Conservation (phyloP, 257 asterid species). For the Solanum sejunctum region DNA sequence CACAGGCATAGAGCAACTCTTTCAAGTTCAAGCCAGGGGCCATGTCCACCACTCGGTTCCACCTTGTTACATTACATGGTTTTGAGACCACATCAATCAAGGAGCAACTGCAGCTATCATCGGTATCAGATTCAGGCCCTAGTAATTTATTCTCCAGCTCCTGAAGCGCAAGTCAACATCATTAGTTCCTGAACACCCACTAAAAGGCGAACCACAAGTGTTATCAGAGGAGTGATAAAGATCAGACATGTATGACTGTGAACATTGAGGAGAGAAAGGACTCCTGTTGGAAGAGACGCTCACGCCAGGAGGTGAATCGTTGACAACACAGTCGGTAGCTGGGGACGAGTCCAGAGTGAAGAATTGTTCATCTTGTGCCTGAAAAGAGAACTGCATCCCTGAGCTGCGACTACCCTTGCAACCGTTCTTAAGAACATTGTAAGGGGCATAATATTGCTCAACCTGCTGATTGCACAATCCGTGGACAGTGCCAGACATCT, state of each 20-base stretch:
- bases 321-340: slow-evolving; percentile 17
- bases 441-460: slow-evolving; percentile 27
- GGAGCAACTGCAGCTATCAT: slow-evolving; percentile 42
- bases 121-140: slow-evolving; percentile 70
- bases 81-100: slow-evolving; percentile 26
- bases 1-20: slow-evolving; percentile 53
- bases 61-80: slow-evolving; percentile 32
- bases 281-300: slow-evolving; percentile 55
- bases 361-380: slow-evolving; percentile 38
- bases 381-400: slow-evolving; percentile 42
- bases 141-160: slow-evolving; percentile 55
- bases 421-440: slow-evolving; percentile 37
- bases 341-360: slow-evolving; percentile 83
- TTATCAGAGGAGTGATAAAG: slow-evolving; percentile 40
- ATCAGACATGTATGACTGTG: slow-evolving; percentile 64
- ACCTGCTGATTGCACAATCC: slow-evolving; percentile 33
- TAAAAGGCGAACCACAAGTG: slow-evolving; percentile 60
- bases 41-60: slow-evolving; percentile 49
- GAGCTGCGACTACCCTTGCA: slow-evolving; percentile 29
- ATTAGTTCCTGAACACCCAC: slow-evolving; percentile 70
- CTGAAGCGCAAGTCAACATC: slow-evolving; percentile 52
- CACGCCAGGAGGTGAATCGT: slow-evolving; percentile 57
- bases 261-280: slow-evolving; percentile 71
- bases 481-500: slow-evolving; percentile 29
- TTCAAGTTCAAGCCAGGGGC: slow-evolving; percentile 69